Evolutionary conservation across 345 rosid species (phyloP).

Genomic region (Stellera chamaejasme): DNA sequence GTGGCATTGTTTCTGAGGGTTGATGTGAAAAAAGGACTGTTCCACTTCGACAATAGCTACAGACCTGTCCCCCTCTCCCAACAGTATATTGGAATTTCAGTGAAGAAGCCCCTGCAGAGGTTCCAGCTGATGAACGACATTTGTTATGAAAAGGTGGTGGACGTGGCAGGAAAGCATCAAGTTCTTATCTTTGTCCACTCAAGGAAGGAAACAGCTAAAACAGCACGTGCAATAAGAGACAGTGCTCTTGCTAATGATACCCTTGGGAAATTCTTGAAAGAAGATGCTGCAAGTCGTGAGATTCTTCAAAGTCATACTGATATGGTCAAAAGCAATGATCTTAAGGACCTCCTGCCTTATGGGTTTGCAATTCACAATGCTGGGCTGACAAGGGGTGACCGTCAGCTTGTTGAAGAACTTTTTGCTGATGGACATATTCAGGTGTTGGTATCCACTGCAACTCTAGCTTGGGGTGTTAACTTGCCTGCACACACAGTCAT

Average conservation of each 20-base stretch:
- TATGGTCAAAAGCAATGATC: constrained; percentile 65
- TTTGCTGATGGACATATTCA: constrained; percentile 71
- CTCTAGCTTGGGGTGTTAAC: constrained; percentile 99
- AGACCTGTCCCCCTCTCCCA: constrained; percentile 92
- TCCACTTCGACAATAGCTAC: constrained; percentile 91
- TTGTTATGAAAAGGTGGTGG: constrained; percentile 86
- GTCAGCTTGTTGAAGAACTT: constrained; percentile 78
- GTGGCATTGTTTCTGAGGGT: constrained; percentile 87
- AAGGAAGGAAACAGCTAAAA: constrained; percentile 88
- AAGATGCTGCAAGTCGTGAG: constrained; percentile 81
- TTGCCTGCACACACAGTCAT: constrained; percentile 91
- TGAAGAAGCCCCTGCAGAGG: constrained; percentile 91
- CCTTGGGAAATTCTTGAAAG: constrained; percentile 69
- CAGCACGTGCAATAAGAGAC: constrained; percentile 74
- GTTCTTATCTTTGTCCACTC: constrained; percentile 97
- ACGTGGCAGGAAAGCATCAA: constrained; percentile 91
- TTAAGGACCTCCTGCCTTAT: constrained; percentile 74
- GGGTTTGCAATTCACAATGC: constrained; percentile 98
- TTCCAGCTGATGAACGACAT: constrained; percentile 96
- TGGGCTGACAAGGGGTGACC: constrained; percentile 83
- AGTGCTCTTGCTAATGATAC: constrained; percentile 88
- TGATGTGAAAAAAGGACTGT: constrained; percentile 57
- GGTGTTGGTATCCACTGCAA: constrained; percentile 91
- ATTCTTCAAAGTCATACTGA: constrained; percentile 66
- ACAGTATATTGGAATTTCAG: constrained; percentile 86